phyloP scores from a whole-genome alignment of 148 eudicot species.

The Chenopodium suecicum region DNA sequence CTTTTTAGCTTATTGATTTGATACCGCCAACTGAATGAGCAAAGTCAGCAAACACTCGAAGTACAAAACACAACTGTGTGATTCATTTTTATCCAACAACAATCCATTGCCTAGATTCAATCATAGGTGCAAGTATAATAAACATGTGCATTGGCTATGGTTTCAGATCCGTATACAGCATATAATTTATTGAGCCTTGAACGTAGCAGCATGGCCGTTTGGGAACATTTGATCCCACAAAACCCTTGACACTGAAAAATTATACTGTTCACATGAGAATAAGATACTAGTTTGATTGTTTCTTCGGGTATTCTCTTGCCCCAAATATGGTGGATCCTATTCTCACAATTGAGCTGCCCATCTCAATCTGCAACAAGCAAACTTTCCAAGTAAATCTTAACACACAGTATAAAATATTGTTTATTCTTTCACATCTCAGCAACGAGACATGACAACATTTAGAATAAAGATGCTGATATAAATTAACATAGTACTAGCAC shows the following conservation, averaged over 20 bases:
- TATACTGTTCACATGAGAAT: neutral
- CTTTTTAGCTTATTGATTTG: neutral
- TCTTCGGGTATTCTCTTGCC: constrained; percentile 80
- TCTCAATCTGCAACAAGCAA: constrained; percentile 68
- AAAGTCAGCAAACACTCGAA: neutral
- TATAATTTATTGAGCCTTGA: neutral
- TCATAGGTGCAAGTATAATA: neutral
- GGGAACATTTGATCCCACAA: neutral
- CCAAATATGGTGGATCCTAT: constrained; percentile 95
- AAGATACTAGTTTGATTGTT: constrained; percentile 15
- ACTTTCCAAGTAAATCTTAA: neutral
- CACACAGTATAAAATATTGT: neutral
- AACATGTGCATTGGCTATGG: neutral
- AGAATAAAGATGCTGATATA: neutral
- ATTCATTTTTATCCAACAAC: neutral
- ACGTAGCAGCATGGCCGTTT: neutral
- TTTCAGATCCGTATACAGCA: neutral
- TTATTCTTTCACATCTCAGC: neutral
- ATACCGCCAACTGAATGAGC: neutral
- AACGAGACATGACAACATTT: neutral
- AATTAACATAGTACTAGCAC: neutral
- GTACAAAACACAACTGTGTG: neutral
- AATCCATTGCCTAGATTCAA: neutral
- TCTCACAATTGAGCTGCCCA: constrained; percentile 91
- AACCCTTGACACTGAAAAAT: neutral